A percentile compares a stretch with the other conserved stretches of the same genome.
Conservation (phyloP, 768 basidiomycete genomes). For the Suillus americanus region DNA sequence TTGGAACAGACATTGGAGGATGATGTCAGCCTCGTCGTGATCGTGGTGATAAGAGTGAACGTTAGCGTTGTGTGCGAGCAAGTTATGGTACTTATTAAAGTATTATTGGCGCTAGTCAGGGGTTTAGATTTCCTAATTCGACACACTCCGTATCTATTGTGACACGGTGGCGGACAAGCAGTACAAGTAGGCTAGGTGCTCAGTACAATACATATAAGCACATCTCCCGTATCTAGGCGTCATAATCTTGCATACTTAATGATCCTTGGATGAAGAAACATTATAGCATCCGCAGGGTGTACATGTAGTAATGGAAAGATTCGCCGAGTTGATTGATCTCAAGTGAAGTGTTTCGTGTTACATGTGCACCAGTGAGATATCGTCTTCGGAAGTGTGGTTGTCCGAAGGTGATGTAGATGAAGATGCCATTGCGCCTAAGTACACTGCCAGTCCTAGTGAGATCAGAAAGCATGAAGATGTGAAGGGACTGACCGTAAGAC, state of each 20-base stretch:
- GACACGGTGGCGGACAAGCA: background rate
- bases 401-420: slow-evolving; percentile 84
- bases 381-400: slow-evolving; percentile 85
- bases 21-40: background rate
- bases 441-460: slow-evolving; percentile 42
- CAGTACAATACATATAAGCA: background rate
- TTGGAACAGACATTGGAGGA: background rate
- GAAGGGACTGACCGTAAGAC: slow-evolving; percentile 53
- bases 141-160: background rate
- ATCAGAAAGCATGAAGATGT: background rate
- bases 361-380: slow-evolving; percentile 46
- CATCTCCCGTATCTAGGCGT: background rate
- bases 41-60: background rate
- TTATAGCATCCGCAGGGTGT: slow-evolving; percentile 49
- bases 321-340: slow-evolving; percentile 75
- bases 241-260: background rate
- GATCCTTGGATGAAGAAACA: background rate
- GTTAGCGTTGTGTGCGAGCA: background rate
- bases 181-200: background rate
- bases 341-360: slow-evolving; percentile 51
- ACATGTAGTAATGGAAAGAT: slow-evolving; percentile 82
- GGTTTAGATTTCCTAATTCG: background rate
- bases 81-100: background rate
- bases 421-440: slow-evolving; percentile 56
- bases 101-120: background rate